Conservation (phyloP, 2,329 filamentous ascomycete species). For the Aspergillus sp. region DNA sequence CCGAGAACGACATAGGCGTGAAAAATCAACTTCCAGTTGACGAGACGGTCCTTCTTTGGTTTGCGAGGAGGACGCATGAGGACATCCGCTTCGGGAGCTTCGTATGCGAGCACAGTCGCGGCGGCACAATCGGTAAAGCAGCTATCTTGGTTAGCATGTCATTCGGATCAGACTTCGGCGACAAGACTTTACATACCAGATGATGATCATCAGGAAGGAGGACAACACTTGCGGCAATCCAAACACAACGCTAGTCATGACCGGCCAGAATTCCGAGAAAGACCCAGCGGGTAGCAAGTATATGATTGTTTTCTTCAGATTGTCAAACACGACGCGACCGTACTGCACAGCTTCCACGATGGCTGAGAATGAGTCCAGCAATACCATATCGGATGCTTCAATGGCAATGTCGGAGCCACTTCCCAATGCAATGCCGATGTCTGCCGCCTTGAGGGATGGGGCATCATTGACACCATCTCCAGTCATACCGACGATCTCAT, state of each 20-base stretch:
- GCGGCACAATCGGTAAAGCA: conserved; percentile 77
- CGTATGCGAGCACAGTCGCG: conserved; percentile 72
- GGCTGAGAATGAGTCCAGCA: conserved; percentile 68
- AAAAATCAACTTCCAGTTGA: conserved; percentile 70
- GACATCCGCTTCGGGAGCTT: conserved; percentile 73
- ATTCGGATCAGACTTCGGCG: rapidly evolving
- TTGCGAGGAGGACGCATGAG: conserved; percentile 68
- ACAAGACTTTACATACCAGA: conserved; percentile 47
- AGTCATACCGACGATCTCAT: conserved; percentile 57
- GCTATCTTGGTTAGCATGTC: conserved; percentile 20
- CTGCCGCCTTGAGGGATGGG: conserved; percentile 58
- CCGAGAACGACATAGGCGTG: conserved; percentile 73
- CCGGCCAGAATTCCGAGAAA: conserved; percentile 75
- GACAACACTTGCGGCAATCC: conserved; percentile 72
- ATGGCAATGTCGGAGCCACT: conserved; percentile 61
- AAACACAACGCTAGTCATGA: conserved; percentile 70
- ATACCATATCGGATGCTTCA: conserved; percentile 62
- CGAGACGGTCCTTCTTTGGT: conserved; percentile 67
- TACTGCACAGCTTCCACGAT: conserved; percentile 72
- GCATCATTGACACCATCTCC: conserved; percentile 51
- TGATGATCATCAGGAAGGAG: conserved; percentile 70
- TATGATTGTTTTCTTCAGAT: conserved; percentile 74
- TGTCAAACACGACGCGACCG: conserved; percentile 72
- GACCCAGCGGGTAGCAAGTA: conserved; percentile 71
- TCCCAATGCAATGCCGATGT: conserved; percentile 60